phyloP scores from a whole-genome alignment of 2,329 filamentous ascomycete species.

The Fusarium sp. region DNA sequence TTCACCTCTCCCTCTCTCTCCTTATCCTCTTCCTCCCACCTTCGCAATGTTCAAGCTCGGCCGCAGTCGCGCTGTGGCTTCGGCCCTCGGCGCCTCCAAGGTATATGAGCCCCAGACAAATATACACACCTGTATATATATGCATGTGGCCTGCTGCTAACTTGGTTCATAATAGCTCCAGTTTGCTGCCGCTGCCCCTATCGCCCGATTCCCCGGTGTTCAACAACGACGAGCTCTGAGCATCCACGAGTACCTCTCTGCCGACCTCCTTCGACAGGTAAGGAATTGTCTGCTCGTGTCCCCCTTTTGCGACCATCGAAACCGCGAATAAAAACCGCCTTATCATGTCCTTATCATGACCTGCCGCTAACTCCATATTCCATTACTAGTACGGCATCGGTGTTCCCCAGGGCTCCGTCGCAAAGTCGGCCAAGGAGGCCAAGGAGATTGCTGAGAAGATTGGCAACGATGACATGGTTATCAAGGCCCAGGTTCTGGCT shows the following conservation, averaged over 20 bases:
- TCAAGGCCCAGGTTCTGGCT: slow-evolving; percentile 98
- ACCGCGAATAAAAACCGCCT: slow-evolving; percentile 21
- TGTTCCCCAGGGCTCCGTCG: slow-evolving; percentile 89
- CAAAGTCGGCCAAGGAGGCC: slow-evolving; percentile 83
- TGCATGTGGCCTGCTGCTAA: slow-evolving; percentile 20
- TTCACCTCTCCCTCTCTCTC: slow-evolving; percentile 19
- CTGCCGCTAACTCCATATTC: slow-evolving; percentile 35
- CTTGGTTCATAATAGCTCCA: slow-evolving; percentile 38
- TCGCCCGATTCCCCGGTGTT: slow-evolving; percentile 68
- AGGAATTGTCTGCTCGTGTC: slow-evolving; percentile 32
- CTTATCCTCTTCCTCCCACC: slow-evolving; percentile 42
- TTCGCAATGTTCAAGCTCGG: slow-evolving; percentile 83
- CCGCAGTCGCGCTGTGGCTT: slow-evolving; percentile 81
- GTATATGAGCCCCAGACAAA: slow-evolving; percentile 57
- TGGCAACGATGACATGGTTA: slow-evolving; percentile 95
- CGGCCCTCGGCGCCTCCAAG: slow-evolving; percentile 80
- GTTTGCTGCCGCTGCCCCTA: slow-evolving; percentile 54
- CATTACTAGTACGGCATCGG: slow-evolving; percentile 84
- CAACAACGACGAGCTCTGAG: slow-evolving; percentile 90
- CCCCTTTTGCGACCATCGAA: slow-evolving; percentile 25
- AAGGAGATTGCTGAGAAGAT: slow-evolving; percentile 91
- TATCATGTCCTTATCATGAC: slow-evolving; percentile 11
- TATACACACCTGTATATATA: background rate
- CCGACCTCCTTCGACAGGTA: slow-evolving; percentile 84
- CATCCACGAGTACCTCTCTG: slow-evolving; percentile 98